Percentiles rank a stretch among this genome's conserved stretches.
These are phyloP conservation scores for Podospora fimiseda DNA, from an alignment of 495 filamentous ascomycete species.

Conservation along the genomic window DNA sequence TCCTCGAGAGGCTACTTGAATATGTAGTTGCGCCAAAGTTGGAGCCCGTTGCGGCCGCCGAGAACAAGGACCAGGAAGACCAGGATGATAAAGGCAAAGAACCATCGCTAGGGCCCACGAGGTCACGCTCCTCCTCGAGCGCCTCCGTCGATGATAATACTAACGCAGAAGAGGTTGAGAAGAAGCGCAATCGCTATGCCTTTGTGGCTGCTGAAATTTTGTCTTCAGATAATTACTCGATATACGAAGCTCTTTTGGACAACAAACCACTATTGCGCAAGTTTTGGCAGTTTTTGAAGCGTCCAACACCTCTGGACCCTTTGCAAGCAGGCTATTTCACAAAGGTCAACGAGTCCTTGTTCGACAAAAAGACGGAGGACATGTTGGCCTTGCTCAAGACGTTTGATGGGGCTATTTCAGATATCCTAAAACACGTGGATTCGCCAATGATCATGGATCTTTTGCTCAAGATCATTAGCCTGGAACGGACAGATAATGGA, in stretches of 20 bases:
- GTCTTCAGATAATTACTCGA: slow-evolving; percentile 93
- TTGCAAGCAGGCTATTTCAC: slow-evolving; percentile 96
- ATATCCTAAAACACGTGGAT: slow-evolving; percentile 90
- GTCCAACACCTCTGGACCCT: slow-evolving; percentile 74
- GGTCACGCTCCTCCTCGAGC: slow-evolving; percentile 34
- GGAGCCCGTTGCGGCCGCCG: slow-evolving; percentile 49
- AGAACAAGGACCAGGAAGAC: slow-evolving; percentile 55
- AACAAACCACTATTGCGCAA: slow-evolving; percentile 66
- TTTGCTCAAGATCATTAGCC: slow-evolving; percentile 90
- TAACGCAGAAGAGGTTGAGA: slow-evolving; percentile 72
- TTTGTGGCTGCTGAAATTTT: slow-evolving; percentile 89
- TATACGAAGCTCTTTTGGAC: slow-evolving; percentile 85
- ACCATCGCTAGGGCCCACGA: slow-evolving; percentile 42
- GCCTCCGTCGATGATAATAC: slow-evolving; percentile 28
- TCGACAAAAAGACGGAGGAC: slow-evolving; percentile 96
- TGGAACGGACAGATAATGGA: slow-evolving; percentile 88
- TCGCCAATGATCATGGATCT: slow-evolving; percentile 99
- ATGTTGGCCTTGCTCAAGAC: slow-evolving; percentile 87
- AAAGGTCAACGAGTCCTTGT: slow-evolving; percentile 91
- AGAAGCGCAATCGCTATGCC: slow-evolving; percentile 82
- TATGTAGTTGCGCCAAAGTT: slow-evolving; percentile 80
- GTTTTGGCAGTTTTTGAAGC: slow-evolving; percentile 88
- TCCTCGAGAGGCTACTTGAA: slow-evolving; percentile 80
- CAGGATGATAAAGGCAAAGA: slow-evolving; percentile 48
- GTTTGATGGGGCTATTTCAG: slow-evolving; percentile 69